A percentile compares a stretch with the other conserved stretches of the same genome.
These are phyloP conservation scores for Metrosideros polymorpha DNA, from an alignment of 441 rosid genomes.

Conservation along the genomic window DNA sequence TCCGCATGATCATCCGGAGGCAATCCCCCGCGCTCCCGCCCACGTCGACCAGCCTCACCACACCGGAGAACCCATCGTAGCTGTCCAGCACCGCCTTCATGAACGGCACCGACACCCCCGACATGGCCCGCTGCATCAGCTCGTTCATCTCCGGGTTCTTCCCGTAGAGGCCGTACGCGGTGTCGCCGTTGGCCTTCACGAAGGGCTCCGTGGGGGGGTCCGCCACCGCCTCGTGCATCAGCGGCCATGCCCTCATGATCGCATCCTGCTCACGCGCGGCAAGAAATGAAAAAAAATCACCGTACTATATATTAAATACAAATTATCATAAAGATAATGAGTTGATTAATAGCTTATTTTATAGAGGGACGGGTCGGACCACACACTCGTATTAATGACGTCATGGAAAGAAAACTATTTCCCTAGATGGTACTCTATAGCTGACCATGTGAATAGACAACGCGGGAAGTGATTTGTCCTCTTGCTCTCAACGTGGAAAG, in stretches of 20 bases:
- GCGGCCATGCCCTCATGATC: constrained; percentile 66
- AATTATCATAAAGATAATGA: not conserved
- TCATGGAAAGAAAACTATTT: not conserved
- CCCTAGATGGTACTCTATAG: not conserved
- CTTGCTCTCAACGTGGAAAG: too few relatives aligned
- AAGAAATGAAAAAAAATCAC: not conserved
- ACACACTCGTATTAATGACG: not conserved
- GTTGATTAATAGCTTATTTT: not conserved
- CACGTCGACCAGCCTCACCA: constrained; percentile 40
- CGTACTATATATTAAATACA: not conserved
- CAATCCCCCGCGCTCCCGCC: constrained; percentile 74
- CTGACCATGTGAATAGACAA: not conserved
- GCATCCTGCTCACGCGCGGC: constrained; percentile 33
- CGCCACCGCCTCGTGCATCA: constrained; percentile 64
- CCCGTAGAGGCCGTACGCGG: constrained; percentile 48
- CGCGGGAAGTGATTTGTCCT: not conserved
- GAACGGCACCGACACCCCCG: constrained; percentile 67
- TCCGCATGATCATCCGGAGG: constrained; percentile 47
- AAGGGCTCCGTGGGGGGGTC: constrained; percentile 58
- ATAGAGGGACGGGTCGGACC: not conserved
- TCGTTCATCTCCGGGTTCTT: constrained; percentile 53
- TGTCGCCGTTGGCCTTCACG: constrained; percentile 43
- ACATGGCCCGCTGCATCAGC: constrained; percentile 58
- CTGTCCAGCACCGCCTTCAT: constrained; percentile 41
- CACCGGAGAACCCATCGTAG: constrained; percentile 41